These are phyloP conservation scores for Ustilago tritici DNA, from an alignment of 1,284 basidiomycete genomes.

Conservation along the genomic window DNA sequence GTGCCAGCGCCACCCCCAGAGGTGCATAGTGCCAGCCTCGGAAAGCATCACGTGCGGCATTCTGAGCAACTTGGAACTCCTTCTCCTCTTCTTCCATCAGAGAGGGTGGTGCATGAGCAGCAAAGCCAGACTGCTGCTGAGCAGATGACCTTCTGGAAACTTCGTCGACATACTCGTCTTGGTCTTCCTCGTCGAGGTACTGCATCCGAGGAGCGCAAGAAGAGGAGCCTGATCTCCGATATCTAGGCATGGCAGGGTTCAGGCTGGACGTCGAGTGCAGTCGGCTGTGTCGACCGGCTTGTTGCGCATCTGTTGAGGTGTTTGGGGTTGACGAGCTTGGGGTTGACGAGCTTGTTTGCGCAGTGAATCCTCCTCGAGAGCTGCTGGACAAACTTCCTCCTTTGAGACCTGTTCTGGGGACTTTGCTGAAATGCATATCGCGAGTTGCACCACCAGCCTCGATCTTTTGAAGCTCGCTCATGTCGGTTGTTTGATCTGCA, in stretches of 20 bases:
- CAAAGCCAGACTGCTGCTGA: slow-evolving; percentile 22
- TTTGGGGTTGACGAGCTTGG: slow-evolving; percentile 47
- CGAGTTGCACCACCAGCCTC: slow-evolving; percentile 37
- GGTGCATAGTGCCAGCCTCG: slow-evolving; percentile 64
- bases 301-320: slow-evolving; percentile 28
- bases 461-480: slow-evolving; percentile 56
- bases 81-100: slow-evolving; percentile 57
- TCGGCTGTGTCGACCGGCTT: slow-evolving; percentile 29
- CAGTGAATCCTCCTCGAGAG: slow-evolving; percentile 12
- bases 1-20: slow-evolving; percentile 58
- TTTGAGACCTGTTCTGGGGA: slow-evolving; percentile 72
- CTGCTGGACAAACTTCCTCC: slow-evolving; percentile 73
- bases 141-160: slow-evolving; percentile 1
- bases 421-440: slow-evolving; percentile 13
- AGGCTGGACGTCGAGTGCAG: slow-evolving; percentile 41
- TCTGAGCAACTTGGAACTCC: slow-evolving; percentile 79
- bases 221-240: slow-evolving; percentile 23
- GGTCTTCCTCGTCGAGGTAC: slow-evolving; percentile 32
- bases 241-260: slow-evolving; percentile 20
- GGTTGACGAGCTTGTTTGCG: slow-evolving; percentile 35
- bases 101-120: slow-evolving; percentile 26
- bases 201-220: slow-evolving; percentile 44
- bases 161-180: slow-evolving; percentile 11
- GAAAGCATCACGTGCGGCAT: slow-evolving; percentile 35
- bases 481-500: slow-evolving; percentile 75